phyloP scores from a whole-genome alignment of 768 basidiomycete species.

The Suillus tomentosus region DNA sequence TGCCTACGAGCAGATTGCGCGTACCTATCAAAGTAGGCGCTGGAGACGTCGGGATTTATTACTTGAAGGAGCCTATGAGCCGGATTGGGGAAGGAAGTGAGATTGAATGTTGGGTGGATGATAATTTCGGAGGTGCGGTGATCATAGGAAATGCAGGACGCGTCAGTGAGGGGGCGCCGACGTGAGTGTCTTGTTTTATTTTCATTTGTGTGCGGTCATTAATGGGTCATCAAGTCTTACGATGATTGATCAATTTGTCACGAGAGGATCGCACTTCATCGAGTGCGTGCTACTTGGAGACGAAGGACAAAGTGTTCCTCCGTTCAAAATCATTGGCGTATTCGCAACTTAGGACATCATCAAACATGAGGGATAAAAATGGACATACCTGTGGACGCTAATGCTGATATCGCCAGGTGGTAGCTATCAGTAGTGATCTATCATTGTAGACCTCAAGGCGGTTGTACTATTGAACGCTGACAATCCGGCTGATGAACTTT shows the following conservation, averaged over 20 bases:
- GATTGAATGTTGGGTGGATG: conserved; percentile 97
- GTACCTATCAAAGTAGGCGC: conserved; percentile 84
- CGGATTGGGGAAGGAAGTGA: conserved; percentile 64
- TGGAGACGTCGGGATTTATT: conserved; percentile 94
- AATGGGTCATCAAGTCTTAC: conserved; percentile 51
- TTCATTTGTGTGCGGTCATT: conserved; percentile 10
- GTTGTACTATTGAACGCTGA: conserved; percentile 1
- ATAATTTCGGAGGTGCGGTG: conserved; percentile 80
- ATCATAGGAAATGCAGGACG: conserved; percentile 78
- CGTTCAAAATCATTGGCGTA: conserved; percentile 91
- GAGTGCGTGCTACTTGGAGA: conserved; percentile 89
- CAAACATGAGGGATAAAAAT: not conserved
- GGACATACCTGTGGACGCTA: not conserved
- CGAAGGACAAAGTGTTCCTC: conserved; percentile 75
- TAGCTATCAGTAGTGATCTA: not conserved
- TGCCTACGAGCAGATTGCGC: conserved; percentile 79
- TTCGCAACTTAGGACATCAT: conserved; percentile 61
- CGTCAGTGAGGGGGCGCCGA: conserved; percentile 58
- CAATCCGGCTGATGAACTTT: not conserved
- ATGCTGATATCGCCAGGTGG: not conserved
- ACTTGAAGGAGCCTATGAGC: conserved; percentile 67
- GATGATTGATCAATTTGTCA: conserved; percentile 85
- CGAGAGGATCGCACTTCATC: conserved; percentile 89
- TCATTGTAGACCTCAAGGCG: not conserved
- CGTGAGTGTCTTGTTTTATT: conserved; percentile 49